Evolutionary conservation across 2,329 filamentous ascomycete genomes (phyloP).

Genomic region (Hymenotorrendiella dingleyae): DNA sequence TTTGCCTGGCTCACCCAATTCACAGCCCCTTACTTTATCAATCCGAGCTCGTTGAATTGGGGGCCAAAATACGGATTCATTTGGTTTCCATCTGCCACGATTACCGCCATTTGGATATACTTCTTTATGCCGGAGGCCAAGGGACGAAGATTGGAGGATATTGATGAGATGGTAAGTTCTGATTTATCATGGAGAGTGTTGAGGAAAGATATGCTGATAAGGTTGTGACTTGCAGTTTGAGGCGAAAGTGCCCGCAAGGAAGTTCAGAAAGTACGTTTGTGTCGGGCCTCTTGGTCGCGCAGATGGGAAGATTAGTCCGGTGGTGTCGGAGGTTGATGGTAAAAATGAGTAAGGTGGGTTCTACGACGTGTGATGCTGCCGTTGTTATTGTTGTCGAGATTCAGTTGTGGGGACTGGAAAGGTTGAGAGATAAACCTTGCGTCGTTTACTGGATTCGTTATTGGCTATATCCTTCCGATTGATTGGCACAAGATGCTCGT

Average conservation of each 20-base stretch:
- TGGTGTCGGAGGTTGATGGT: too few species aligned
- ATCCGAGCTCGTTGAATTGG: slow-evolving; percentile 47
- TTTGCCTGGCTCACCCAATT: slow-evolving; percentile 47
- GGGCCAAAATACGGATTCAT: slow-evolving; percentile 53
- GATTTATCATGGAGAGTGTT: neutral
- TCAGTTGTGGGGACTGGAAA: too few species aligned
- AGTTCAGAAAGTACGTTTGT: slow-evolving; percentile 12
- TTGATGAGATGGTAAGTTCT: slow-evolving; percentile 34
- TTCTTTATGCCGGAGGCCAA: slow-evolving; percentile 53
- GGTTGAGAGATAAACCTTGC: too few species aligned
- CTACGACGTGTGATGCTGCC: too few species aligned
- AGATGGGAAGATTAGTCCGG: slow-evolving; percentile 9
- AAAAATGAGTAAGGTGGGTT: too few species aligned
- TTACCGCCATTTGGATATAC: slow-evolving; percentile 37
- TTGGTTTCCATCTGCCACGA: slow-evolving; percentile 33
- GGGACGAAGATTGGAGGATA: slow-evolving; percentile 39
- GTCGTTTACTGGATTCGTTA: too few species aligned
- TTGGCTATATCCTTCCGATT: too few species aligned
- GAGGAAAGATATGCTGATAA: neutral
- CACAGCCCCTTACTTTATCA: slow-evolving; percentile 55
- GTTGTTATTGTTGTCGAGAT: too few species aligned
- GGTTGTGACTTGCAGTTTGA: slow-evolving; percentile 5
- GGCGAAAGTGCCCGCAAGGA: slow-evolving; percentile 8
- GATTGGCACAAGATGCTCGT: too few species aligned
- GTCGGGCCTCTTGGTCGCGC: slow-evolving; percentile 5